Conservation (phyloP, 1,139 yeast species). For the Ashbya aceris region DNA sequence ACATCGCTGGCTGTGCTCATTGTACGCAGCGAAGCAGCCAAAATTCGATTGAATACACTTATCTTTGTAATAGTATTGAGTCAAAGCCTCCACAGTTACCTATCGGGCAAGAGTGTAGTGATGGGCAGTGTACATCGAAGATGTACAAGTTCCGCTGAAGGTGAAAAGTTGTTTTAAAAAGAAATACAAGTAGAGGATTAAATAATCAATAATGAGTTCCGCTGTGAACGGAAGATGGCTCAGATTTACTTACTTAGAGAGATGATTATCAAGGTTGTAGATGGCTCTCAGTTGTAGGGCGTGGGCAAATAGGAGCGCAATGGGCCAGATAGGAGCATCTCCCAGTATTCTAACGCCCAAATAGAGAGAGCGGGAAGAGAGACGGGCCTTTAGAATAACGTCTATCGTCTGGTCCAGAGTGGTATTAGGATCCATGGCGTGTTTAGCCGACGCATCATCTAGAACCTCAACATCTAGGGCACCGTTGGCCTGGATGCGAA, state of each 20-base stretch:
- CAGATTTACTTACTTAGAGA: neutral
- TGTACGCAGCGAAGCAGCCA: too few species aligned
- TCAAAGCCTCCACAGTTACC: too few species aligned
- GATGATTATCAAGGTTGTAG: constrained; percentile 14
- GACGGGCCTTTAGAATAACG: constrained; percentile 38
- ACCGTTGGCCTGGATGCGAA: constrained; percentile 47
- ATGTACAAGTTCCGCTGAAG: too few species aligned
- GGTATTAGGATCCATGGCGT: constrained; percentile 36
- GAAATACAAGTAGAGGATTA: neutral
- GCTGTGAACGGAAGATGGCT: too few species aligned
- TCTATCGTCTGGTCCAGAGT: constrained; percentile 35
- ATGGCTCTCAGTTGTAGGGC: constrained; percentile 62
- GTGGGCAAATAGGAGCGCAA: constrained; percentile 66
- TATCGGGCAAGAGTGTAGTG: too few species aligned
- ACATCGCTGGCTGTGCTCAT: too few species aligned
- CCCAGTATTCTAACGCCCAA: constrained; percentile 66
- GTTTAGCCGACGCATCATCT: constrained; percentile 37
- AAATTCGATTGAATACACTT: too few species aligned
- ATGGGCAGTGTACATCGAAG: too few species aligned
- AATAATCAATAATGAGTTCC: neutral
- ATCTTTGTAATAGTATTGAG: too few species aligned
- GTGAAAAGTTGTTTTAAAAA: too few species aligned
- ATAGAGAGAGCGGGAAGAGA: constrained; percentile 49
- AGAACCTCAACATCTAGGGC: constrained; percentile 42
- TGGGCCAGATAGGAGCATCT: constrained; percentile 80